Evolutionary conservation across 495 filamentous ascomycete species (phyloP), one percentile per base, ranked within the genome.

Genomic region (Lasiosphaeria ovina): DNA sequence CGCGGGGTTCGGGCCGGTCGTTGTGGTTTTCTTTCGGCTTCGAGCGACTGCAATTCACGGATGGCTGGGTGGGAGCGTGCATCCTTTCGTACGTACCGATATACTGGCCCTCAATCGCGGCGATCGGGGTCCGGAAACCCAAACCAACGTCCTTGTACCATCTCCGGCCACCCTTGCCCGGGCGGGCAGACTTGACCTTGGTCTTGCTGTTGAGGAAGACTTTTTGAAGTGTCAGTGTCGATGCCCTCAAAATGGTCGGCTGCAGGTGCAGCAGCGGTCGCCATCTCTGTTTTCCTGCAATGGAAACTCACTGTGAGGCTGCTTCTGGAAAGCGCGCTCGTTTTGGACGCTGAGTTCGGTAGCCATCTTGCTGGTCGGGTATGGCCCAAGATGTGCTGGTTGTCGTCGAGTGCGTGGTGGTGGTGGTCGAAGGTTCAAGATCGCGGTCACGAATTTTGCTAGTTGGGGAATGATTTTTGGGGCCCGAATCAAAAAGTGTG

Each of bases 111-210:
- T 97, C 92, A 84, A 99, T 98, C 72, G 94, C 94, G 69, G 84
- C 89, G 86, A 90, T 92, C 74, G 94, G 94, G 75, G 95, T 98
- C 79, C 90, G 87, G 88, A 99, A 98, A 69, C 94, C 94, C 77
- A 99, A 82, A 76, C 94, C 94, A 74, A 99, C 91, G 74, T 99
- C 95, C 89, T 99, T 99, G 81, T 92, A 98, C 92, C 92, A 99
- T 92, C 94, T 87, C 72, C 92, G 87, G 67, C 89, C 89, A 68
- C 73, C 73, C 86, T 95, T 93, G 73, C 91, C 92, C 57, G 82
- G 81, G 75, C 87, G 87, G 75, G 86, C 85, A 76, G 85, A 88
- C 86, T 96, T 97, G 66, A 86, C 78, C 77, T 90, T 88, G 80
- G 88, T 85, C 87, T 97, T 97, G 70, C 83, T 78, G 85, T 96